Evolutionary conservation across 2,329 filamentous ascomycete genomes (phyloP).

Genomic region (Blastomyces gilchristii): DNA sequence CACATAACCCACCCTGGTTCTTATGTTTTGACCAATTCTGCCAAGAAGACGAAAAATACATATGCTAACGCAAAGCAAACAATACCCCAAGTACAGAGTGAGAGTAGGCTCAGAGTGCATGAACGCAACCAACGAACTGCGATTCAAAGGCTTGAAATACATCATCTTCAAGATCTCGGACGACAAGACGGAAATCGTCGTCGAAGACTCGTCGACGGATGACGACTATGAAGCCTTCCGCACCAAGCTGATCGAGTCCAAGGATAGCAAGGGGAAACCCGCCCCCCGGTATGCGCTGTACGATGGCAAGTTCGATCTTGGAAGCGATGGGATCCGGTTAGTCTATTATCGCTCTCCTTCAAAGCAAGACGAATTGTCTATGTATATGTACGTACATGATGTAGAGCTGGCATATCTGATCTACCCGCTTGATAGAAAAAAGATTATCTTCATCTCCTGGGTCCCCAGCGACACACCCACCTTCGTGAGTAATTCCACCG

Average conservation of each 20-base stretch:
- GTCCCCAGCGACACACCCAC: conserved; percentile 33
- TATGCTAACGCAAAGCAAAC: not conserved
- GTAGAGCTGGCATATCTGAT: conserved; percentile 8
- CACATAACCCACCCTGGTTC: no score
- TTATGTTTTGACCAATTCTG: not conserved
- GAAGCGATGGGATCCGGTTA: conserved; percentile 34
- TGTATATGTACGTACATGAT: not conserved
- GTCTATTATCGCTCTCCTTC: not conserved
- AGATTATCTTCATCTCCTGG: conserved; percentile 44
- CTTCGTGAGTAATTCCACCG: conserved; percentile 25
- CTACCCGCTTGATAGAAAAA: conserved; percentile 29
- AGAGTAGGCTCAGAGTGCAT: conserved; percentile 39
- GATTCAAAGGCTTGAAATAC: conserved; percentile 39
- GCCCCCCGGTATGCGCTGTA: conserved; percentile 42
- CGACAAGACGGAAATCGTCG: conserved; percentile 41
- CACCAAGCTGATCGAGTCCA: conserved; percentile 34
- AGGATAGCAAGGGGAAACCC: conserved; percentile 34
- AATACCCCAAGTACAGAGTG: conserved; percentile 27
- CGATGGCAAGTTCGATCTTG: conserved; percentile 41
- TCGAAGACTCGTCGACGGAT: conserved; percentile 38
- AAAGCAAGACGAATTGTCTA: conserved; percentile 11
- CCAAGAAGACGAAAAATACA: not conserved
- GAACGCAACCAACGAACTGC: conserved; percentile 38
- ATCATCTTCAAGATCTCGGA: conserved; percentile 45
- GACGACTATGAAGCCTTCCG: conserved; percentile 41